A percentile compares a stretch with the other conserved stretches of the same genome.
Conservation (phyloP, 2,329 filamentous ascomycete species). For the Fusarium nematophilum region DNA sequence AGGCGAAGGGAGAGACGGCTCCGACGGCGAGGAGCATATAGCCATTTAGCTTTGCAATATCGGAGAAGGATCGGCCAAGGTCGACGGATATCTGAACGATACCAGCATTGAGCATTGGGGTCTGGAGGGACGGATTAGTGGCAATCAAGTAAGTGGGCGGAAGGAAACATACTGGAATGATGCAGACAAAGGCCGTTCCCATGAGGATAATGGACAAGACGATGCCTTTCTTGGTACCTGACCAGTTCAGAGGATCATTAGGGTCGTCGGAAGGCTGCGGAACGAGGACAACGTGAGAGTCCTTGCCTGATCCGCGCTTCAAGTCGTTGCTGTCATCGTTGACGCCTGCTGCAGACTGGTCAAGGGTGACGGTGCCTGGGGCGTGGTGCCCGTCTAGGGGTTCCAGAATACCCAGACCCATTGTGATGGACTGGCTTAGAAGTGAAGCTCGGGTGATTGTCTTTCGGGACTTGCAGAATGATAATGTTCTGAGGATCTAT, state of each 20-base stretch:
- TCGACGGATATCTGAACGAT: conserved; percentile 9
- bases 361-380: conserved; percentile 12
- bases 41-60: conserved; percentile 16
- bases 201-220: conserved; percentile 12
- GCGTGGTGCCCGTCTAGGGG: conserved; percentile 4
- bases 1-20: conserved; percentile 9
- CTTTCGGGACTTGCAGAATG: no score
- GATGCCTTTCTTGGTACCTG: conserved; percentile 1
- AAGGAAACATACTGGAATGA: conserved; percentile 6
- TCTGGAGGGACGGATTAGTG: not conserved
- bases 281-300: conserved; percentile 15
- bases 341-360: not conserved
- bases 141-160: not conserved
- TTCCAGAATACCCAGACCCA: conserved; percentile 13
- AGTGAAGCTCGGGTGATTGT: no score
- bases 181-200: conserved; percentile 3
- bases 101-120: conserved; percentile 13
- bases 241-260: conserved; percentile 24
- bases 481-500: no score
- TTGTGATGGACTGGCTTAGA: conserved; percentile 2
- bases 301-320: conserved; percentile 11
- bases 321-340: not conserved
- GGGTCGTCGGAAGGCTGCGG: conserved; percentile 22
- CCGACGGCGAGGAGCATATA: conserved; percentile 10
- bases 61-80: conserved; percentile 4